These are phyloP conservation scores for Thelonectria olida DNA, from an alignment of 2,329 filamentous ascomycete genomes.

Conservation along the genomic window DNA sequence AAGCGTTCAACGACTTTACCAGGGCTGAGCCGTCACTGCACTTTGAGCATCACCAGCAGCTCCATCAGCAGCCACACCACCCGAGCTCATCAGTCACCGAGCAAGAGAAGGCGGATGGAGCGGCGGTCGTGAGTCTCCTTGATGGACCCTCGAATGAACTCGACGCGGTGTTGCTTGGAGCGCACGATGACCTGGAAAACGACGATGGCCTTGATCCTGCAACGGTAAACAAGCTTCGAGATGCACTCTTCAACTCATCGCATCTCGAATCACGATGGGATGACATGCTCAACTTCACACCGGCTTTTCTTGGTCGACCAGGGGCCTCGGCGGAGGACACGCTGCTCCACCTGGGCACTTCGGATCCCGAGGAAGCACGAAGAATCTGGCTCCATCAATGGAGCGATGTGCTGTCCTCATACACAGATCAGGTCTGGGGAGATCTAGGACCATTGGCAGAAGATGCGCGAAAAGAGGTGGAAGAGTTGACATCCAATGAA, in stretches of 20 bases:
- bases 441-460: slow-evolving; percentile 65
- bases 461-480: slow-evolving; percentile 65
- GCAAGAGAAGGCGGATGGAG: slow-evolving; percentile 47
- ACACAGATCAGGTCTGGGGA: slow-evolving; percentile 76
- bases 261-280: slow-evolving; percentile 48
- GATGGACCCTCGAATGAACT: slow-evolving; percentile 37
- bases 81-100: slow-evolving; percentile 14
- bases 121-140: slow-evolving; percentile 51
- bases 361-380: slow-evolving; percentile 50
- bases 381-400: slow-evolving; percentile 63
- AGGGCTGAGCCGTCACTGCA: slow-evolving; percentile 23
- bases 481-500: slow-evolving; percentile 45
- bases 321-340: slow-evolving; percentile 29
- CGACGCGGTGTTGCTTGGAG: slow-evolving; percentile 28
- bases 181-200: slow-evolving; percentile 30
- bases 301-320: slow-evolving; percentile 49
- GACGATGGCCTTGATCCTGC: slow-evolving; percentile 39
- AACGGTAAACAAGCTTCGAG: slow-evolving; percentile 46
- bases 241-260: slow-evolving; percentile 48
- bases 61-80: background rate
- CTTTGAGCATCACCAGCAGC: slow-evolving; percentile 4
- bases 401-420: slow-evolving; percentile 63
- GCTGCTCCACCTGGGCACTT: slow-evolving; percentile 49
- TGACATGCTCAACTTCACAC: slow-evolving; percentile 60
- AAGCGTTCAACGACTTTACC: slow-evolving; percentile 39